Evolutionary conservation across 768 basidiomycete genomes (phyloP), one percentile per base, ranked within the genome.

Genomic region (Gymnopilus dilepis): DNA sequence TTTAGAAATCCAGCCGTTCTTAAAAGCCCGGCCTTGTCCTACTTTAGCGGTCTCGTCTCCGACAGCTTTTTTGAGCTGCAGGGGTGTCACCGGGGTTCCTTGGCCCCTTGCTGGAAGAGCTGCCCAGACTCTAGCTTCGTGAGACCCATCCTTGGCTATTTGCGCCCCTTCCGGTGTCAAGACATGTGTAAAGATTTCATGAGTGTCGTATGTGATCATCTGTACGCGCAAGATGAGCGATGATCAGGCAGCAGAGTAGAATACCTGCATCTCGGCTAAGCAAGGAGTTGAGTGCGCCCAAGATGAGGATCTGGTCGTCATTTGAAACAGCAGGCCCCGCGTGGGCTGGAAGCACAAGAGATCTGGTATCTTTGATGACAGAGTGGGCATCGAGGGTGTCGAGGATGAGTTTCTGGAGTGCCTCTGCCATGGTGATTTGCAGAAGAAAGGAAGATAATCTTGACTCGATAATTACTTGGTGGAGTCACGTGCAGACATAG

Each of bases 21-120:
- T 98, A 84, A 99, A 97, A 19, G 97, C 97, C 65, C 91, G 86
- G 8, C 91, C 91, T 78, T 99, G 97, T 0, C 97, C 97, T 59
- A 98, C 85, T 77, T 96, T 97, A 15, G 94, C 89, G 6, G 87
- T 84, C 68, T 97, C 95, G 59, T 92, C 91, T 13, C 97, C 97
- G 13, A 99, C 84, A 60, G 75, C 74, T 62, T 84, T 83, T 75
- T 91, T 92, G 13, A 98, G 79, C 60, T 91, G 85, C 48, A 80
- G 84, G 0, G 85, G 80, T 4, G 85, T 82, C 37, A 97, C 61
- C 8, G 94, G 88, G 38, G 78, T 66, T 2, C 90, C 91, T 60
- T 86, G 78, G 2, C 92, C 94, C 63, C 87, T 90, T 4, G 69
- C 64, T 6, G 93, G 92, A 4, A 97, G 80, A 21, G 86, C 93